A percentile compares a stretch with the other conserved stretches of the same genome.
These are phyloP conservation scores for Podospora pseudopauciseta DNA, from an alignment of 495 filamentous ascomycete species.

Conservation along the genomic window DNA sequence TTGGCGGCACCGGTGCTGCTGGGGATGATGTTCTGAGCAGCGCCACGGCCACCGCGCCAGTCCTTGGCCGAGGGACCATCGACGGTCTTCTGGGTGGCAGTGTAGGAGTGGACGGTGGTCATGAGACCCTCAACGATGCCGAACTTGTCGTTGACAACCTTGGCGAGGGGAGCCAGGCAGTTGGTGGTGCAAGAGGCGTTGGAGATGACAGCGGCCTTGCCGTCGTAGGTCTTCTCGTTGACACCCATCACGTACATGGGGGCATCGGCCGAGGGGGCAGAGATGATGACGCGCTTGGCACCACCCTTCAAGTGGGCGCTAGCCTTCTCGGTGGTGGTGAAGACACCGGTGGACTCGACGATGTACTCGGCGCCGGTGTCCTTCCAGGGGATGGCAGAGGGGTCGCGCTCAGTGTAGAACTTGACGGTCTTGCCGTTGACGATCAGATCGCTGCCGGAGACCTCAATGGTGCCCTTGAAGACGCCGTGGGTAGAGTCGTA, in stretches of 20 bases:
- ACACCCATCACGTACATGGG: conserved; percentile 99
- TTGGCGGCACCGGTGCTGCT: conserved; percentile 99
- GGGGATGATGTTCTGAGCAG: conserved; percentile 99
- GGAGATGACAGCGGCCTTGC: conserved; percentile 86
- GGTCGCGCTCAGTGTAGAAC: conserved; percentile 94
- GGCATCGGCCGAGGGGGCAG: conserved; percentile 95
- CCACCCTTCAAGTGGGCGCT: conserved; percentile 94
- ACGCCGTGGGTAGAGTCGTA: conserved; percentile 95
- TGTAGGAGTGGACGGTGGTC: conserved; percentile 99
- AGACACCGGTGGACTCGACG: conserved; percentile 98
- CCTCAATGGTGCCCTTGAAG: conserved; percentile 87
- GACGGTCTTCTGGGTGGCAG: conserved; percentile 98
- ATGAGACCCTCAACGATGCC: conserved; percentile 97
- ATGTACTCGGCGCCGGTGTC: conserved; percentile 90
- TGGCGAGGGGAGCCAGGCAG: conserved; percentile 97
- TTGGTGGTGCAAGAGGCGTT: conserved; percentile 99
- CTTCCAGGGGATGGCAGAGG: conserved; percentile 84
- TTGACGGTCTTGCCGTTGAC: conserved; percentile 95
- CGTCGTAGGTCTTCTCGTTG: conserved; percentile 90
- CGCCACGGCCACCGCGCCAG: conserved; percentile 97
- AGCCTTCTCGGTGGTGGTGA: conserved; percentile 98
- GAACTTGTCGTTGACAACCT: conserved; percentile 98
- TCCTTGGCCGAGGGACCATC: conserved; percentile 97
- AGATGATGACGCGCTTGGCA: conserved; percentile 99
- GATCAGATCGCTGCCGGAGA: conserved; percentile 69